Conservation (phyloP, 331 rosid species). For the Stylosanthes scabra region DNA sequence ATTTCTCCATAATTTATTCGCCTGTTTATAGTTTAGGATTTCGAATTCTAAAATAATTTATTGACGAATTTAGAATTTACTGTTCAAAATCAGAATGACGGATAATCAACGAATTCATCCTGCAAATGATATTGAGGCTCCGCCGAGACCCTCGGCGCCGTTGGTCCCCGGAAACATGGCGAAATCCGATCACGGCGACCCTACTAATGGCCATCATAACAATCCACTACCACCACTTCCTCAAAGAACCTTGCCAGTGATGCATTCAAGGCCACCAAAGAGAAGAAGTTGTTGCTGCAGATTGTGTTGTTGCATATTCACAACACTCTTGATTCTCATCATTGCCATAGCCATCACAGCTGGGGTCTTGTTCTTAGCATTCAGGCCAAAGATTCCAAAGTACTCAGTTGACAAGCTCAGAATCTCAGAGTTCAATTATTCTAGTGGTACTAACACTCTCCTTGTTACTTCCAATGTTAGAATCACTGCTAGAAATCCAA, state of each 20-base stretch:
- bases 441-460: conserved; percentile 41
- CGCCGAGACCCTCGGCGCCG: conserved; percentile 53
- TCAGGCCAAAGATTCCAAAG: conserved; percentile 85
- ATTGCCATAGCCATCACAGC: conserved; percentile 56
- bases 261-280: conserved; percentile 69
- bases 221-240: conserved; percentile 35
- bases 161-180: conserved; percentile 48
- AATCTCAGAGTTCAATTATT: conserved; percentile 47
- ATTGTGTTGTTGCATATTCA: conserved; percentile 62
- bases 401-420: conserved; percentile 60
- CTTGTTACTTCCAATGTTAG: conserved; percentile 59
- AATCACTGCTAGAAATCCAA: conserved; percentile 78
- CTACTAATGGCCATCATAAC: background rate
- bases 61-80: no score
- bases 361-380: conserved; percentile 72
- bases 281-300: conserved; percentile 73
- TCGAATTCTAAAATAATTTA: no score
- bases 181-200: conserved; percentile 55
- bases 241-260: conserved; percentile 48
- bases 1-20: no score
- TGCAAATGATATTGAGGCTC: conserved; percentile 63
- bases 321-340: conserved; percentile 46
- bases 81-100: background rate
- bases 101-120: conserved; percentile 67
- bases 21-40: no score